A percentile compares a stretch with the other conserved stretches of the same genome.
Evolutionary conservation across 2,329 filamentous ascomycete species (phyloP).

Genomic region (Tolypocladium ovalisporum): DNA sequence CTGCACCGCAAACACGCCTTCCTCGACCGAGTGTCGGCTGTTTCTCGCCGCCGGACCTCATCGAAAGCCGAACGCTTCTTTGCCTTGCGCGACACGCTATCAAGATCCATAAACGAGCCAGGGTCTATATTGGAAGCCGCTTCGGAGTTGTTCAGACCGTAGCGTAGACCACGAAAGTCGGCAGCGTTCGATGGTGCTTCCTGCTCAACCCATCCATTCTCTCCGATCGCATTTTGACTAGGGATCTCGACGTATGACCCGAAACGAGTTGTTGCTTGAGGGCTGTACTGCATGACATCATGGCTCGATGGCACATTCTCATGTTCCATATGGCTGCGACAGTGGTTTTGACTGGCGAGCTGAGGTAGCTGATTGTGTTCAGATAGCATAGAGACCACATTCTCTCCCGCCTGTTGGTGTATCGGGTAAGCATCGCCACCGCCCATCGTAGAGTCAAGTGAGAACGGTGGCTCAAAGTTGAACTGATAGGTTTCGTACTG

Average conservation of each 20-base stretch:
- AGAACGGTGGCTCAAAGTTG: not conserved
- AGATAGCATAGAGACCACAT: not conserved
- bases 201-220: not conserved
- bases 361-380: not conserved
- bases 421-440: not conserved
- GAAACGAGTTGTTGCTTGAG: not conserved
- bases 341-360: not conserved
- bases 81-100: slow-evolving; percentile 1
- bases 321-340: not conserved
- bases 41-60: slow-evolving; percentile 16
- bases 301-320: not conserved
- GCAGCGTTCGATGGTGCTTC: not conserved
- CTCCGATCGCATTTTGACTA: not conserved
- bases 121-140: not conserved
- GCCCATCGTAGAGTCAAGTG: not conserved
- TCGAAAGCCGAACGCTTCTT: slow-evolving; percentile 9
- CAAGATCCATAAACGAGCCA: not conserved
- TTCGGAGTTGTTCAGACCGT: not conserved
- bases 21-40: slow-evolving; percentile 21
- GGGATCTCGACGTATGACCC: not conserved
- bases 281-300: not conserved
- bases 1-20: slow-evolving; percentile 34
- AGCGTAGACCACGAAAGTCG: not conserved
- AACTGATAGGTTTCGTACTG: not conserved
- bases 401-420: not conserved